phyloP scores from a whole-genome alignment of 2,329 filamentous ascomycete genomes.

The Phoma sp. region DNA sequence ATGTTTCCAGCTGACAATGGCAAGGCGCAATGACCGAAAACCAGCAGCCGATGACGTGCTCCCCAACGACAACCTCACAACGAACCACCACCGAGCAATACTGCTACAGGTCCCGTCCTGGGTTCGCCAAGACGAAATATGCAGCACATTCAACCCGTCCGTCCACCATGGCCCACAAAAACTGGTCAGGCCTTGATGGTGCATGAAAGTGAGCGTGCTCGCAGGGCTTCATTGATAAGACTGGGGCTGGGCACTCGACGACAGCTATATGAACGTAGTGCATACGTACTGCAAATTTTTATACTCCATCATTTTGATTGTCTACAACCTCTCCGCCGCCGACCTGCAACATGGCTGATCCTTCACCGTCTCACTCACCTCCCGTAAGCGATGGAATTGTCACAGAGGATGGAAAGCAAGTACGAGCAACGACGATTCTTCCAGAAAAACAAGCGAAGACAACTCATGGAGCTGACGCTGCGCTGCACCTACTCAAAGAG shows the following conservation, averaged over 20 bases:
- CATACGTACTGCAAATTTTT: too few species aligned
- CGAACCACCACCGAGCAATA: slow-evolving; percentile 1
- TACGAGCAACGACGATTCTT: not conserved
- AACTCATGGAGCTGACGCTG: slow-evolving; percentile 18
- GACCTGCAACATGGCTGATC: not conserved
- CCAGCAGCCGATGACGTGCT: slow-evolving; percentile 8
- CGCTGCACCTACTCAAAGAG: slow-evolving; percentile 18
- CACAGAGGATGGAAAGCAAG: not conserved
- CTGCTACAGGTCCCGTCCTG: not conserved
- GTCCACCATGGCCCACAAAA: not conserved
- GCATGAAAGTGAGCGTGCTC: not conserved
- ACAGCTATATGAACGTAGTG: not conserved
- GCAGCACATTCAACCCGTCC: not conserved
- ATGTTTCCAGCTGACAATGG: not conserved
- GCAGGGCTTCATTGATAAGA: not conserved
- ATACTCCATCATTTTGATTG: too few species aligned
- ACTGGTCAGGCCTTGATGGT: not conserved
- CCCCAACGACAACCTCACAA: not conserved
- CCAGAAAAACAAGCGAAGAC: not conserved
- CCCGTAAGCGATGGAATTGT: not conserved
- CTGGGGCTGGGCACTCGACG: not conserved
- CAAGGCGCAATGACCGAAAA: slow-evolving; percentile 9
- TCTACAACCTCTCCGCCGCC: too few species aligned
- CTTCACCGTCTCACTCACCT: not conserved
- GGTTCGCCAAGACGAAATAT: not conserved